Evolutionary conservation across 768 basidiomycete genomes (phyloP), one percentile per base, ranked within the genome.

Genomic region (Rhodotorula paludigena): DNA sequence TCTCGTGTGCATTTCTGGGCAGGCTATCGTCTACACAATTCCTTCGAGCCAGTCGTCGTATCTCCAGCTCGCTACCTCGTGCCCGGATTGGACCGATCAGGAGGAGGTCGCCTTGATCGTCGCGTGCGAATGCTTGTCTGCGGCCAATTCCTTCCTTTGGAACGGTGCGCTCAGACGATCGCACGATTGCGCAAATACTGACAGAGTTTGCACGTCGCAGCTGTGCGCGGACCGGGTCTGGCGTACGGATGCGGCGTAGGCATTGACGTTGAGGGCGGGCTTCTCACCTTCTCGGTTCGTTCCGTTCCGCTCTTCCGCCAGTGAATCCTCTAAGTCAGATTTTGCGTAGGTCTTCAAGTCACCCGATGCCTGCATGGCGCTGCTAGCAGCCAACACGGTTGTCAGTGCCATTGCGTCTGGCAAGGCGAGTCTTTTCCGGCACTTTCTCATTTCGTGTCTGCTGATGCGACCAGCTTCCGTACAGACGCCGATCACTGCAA

Each of bases 31-130:
- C 36, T 87, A 94, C 79, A 86, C 89, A 66, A 84, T 97, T 64
- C 87, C 92, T 5, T 91, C 89, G 10, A 92, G 94, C 64, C 92
- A 98, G 79, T 94, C 91, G 74, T 88, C 90, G 4, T 98, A 85
- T 30, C 60, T 68, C 51, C 11, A 41, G 49, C 12, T 56, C 1
- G n/a, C 56, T 35, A n/a, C 16, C 77, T 87, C 85, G 32, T n/a
- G n/a, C n/a, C 84, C 81, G 7, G 87, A 57, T 32, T 54, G 42
- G 53, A 28, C 14, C 3, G 42, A 91, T 74, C 33, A 42, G 14
- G 66, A 68, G 30, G 47, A 45, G 10, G 35, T 49, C 25, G 66
- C 60, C 10, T 3, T 68, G 36, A 7, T 12, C 4, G 30, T 62
- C 28, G 66, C 66, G 3, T 20, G 32, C 23, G 12, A 56, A 0